phyloP scores from a whole-genome alignment of 768 basidiomycete species.

The Mycena venus region DNA sequence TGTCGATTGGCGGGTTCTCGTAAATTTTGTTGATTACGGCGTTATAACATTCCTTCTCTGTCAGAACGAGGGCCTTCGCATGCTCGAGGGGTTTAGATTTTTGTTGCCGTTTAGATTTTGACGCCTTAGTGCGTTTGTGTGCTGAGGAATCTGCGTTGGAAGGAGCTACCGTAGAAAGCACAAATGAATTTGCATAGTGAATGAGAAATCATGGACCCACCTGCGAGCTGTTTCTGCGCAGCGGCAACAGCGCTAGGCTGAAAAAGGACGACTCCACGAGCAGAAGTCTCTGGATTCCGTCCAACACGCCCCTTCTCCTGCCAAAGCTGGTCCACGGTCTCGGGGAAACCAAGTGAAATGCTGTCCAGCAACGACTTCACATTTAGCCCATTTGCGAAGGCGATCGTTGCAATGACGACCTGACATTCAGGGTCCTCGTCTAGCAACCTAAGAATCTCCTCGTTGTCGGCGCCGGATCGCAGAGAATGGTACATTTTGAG shows the following conservation, averaged over 20 bases:
- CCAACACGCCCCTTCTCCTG: no score
- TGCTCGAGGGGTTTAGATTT: no score
- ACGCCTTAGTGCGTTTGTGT: neutral
- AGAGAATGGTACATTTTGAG: neutral
- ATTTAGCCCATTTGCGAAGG: neutral
- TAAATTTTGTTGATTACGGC: no score
- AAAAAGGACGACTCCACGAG: neutral
- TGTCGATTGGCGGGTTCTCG: neutral
- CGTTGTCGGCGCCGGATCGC: neutral
- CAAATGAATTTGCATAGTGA: no score
- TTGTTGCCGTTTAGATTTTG: neutral
- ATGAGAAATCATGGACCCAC: neutral
- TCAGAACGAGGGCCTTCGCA: no score
- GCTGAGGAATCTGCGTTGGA: no score
- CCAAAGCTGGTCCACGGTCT: neutral
- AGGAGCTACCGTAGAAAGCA: no score
- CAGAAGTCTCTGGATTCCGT: no score
- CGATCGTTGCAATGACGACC: neutral
- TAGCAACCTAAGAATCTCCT: neutral
- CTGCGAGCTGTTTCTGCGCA: neutral
- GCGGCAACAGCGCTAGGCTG: neutral
- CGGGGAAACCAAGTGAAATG: neutral
- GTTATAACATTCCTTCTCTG: no score
- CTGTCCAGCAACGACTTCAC: neutral
- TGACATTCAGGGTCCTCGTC: neutral